phyloP scores from a whole-genome alignment of 306 rosid species.

The Trichosanthes truncata region DNA sequence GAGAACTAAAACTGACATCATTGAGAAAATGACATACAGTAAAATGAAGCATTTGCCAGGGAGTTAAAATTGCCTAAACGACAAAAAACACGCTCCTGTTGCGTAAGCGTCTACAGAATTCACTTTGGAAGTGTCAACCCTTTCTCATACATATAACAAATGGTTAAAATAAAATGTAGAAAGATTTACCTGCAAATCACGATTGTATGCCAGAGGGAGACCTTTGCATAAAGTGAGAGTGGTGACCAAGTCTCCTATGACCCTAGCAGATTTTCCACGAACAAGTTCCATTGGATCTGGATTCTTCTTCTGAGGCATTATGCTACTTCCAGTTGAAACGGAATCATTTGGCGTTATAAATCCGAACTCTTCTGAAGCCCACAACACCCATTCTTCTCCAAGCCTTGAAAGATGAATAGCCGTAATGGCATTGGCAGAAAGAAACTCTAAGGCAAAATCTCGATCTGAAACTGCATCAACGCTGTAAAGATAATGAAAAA shows the following conservation, averaged over 20 bases:
- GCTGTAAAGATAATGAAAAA: conserved; percentile 29
- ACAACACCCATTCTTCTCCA: conserved; percentile 98
- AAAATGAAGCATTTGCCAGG: background rate
- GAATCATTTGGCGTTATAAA: conserved; percentile 84
- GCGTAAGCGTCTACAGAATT: background rate
- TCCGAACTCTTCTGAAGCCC: conserved; percentile 99
- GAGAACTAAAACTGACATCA: background rate
- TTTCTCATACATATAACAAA: background rate
- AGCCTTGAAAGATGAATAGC: conserved; percentile 97
- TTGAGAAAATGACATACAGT: background rate
- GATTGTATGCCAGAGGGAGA: conserved; percentile 94
- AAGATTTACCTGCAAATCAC: conserved; percentile 82
- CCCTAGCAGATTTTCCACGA: conserved; percentile 94
- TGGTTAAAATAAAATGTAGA: background rate
- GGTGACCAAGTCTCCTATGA: conserved; percentile 78
- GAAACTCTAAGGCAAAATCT: conserved; percentile 81
- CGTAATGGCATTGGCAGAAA: conserved; percentile 74
- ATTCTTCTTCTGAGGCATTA: conserved; percentile 99
- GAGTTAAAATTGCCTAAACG: background rate
- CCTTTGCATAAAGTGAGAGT: conserved; percentile 94
- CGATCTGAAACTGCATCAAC: conserved; percentile 98
- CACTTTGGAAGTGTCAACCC: background rate
- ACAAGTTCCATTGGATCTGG: conserved; percentile 99
- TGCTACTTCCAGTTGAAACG: conserved; percentile 95
- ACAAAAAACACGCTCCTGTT: background rate